These are phyloP conservation scores for Ampelocalamus luodianensis DNA, from an alignment of 176 grass and related monocot genomes.

Conservation along the genomic window DNA sequence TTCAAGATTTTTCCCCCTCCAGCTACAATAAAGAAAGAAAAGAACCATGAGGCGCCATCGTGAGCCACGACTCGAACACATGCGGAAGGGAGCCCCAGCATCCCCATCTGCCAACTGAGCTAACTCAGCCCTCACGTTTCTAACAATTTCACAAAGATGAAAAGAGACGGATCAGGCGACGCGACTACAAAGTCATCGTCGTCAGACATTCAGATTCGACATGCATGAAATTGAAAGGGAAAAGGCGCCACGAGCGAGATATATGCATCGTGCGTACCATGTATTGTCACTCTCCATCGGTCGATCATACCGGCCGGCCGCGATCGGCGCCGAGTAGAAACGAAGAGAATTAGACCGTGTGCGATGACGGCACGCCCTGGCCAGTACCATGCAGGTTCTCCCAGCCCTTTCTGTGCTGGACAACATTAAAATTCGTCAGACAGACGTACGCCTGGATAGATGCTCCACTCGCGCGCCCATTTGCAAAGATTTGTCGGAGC, in stretches of 20 bases:
- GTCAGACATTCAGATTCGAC: background rate
- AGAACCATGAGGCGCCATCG: too few species aligned
- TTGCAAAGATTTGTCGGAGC: background rate
- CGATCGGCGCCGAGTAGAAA: background rate
- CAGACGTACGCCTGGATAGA: background rate
- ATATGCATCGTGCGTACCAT: background rate
- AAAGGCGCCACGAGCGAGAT: background rate
- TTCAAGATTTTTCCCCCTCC: too few species aligned
- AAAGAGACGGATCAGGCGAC: background rate
- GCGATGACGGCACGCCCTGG: background rate
- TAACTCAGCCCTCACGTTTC: too few species aligned
- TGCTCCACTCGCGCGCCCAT: background rate
- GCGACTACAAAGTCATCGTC: too few species aligned
- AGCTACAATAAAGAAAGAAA: too few species aligned
- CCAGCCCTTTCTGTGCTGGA: background rate
- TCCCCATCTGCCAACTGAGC: too few species aligned
- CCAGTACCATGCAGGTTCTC: background rate
- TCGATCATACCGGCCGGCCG: background rate
- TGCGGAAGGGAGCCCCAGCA: too few species aligned
- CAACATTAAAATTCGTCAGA: background rate
- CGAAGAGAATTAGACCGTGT: background rate
- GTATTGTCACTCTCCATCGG: background rate
- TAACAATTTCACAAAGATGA: background rate
- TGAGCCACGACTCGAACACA: too few species aligned
- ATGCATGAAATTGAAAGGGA: background rate